Percentiles rank a stretch among this genome's conserved stretches.
Conservation (phyloP, 345 rosid species). For the Populus deltoides region DNA sequence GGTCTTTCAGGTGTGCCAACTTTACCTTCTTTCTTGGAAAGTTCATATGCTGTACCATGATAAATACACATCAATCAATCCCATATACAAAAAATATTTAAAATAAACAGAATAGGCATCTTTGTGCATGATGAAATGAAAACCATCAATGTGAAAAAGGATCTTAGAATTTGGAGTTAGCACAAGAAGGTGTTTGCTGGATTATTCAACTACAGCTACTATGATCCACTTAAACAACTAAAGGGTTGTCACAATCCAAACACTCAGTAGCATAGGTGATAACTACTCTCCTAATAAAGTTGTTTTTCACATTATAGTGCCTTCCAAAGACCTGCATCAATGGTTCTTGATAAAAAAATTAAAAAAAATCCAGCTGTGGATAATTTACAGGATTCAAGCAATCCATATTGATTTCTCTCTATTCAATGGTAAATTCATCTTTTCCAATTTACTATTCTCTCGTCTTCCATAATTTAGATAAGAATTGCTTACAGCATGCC, state of each 20-base stretch:
- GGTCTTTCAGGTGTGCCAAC: constrained; percentile 99
- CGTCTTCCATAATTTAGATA: neutral
- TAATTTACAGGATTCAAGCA: neutral
- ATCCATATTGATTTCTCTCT: neutral
- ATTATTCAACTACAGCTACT: neutral
- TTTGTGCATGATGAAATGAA: neutral
- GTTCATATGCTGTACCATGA: constrained; percentile 82
- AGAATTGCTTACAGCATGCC: neutral
- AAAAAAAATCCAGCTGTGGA: neutral
- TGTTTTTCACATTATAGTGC: neutral
- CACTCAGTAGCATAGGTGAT: neutral
- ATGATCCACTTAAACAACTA: neutral
- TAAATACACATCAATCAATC: neutral
- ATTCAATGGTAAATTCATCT: neutral
- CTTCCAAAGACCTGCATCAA: neutral
- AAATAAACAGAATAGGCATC: neutral
- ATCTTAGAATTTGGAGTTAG: neutral
- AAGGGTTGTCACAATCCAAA: neutral
- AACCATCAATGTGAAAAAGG: neutral
- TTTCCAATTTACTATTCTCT: neutral
- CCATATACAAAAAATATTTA: neutral
- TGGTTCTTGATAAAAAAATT: neutral
- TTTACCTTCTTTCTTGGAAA: constrained; percentile 97
- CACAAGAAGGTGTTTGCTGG: neutral
- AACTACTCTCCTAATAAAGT: neutral